Conservation (phyloP, 129 eudicot genomes). For the Pittosporum tobira region DNA sequence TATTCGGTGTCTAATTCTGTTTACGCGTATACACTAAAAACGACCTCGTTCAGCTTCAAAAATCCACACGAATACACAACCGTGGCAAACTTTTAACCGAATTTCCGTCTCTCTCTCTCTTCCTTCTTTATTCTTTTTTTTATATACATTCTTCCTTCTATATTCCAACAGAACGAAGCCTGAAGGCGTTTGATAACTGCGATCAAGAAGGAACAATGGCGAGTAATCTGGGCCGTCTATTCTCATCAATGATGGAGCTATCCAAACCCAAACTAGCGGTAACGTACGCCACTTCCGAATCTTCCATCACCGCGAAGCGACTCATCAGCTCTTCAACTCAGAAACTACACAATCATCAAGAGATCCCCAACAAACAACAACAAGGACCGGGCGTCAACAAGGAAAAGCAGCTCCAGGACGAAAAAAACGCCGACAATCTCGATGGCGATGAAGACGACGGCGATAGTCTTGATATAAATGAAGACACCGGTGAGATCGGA, state of each 20-base stretch:
- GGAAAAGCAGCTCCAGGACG: constrained; percentile 16
- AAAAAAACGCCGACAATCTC: constrained; percentile 14
- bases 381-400: constrained; percentile 10
- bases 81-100: no score
- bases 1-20: no score
- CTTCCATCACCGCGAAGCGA: constrained; percentile 26
- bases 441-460: constrained; percentile 29
- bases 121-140: no score
- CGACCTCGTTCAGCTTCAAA: no score
- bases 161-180: no score
- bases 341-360: constrained; percentile 18
- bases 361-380: constrained; percentile 10
- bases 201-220: constrained; percentile 20
- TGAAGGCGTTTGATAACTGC: no score
- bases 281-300: constrained; percentile 24
- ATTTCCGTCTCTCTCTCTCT: no score
- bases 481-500: constrained; percentile 74
- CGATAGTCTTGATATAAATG: constrained; percentile 35
- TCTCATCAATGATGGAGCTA: constrained; percentile 28
- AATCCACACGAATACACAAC: no score
- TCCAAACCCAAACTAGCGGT: constrained; percentile 9
- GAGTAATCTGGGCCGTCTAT: constrained; percentile 40
- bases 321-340: constrained; percentile 34
- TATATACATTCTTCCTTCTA: no score
- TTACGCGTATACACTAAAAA: no score